A percentile compares a stretch with the other conserved stretches of the same genome.
These are phyloP conservation scores for Tolypocladium cylindrosporum DNA, from an alignment of 2,329 filamentous ascomycete genomes.

Conservation along the genomic window DNA sequence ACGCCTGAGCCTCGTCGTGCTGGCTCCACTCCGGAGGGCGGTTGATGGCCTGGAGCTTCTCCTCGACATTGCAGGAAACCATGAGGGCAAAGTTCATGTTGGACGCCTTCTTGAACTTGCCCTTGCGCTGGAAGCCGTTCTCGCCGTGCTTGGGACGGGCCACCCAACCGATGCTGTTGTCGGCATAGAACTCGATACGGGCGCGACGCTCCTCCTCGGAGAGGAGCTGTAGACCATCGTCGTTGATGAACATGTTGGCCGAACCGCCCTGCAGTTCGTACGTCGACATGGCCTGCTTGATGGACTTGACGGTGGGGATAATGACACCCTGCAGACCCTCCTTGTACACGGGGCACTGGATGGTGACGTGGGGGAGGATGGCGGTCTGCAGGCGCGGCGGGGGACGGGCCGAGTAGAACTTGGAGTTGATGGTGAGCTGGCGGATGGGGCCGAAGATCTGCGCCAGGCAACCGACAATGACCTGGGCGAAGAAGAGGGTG, in stretches of 20 bases:
- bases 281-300: conserved; percentile 68
- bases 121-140: conserved; percentile 50
- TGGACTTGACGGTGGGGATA: conserved; percentile 63
- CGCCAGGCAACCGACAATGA: conserved; percentile 64
- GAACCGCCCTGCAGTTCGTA: conserved; percentile 72
- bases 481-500: conserved; percentile 71
- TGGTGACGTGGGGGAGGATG: conserved; percentile 62
- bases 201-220: conserved; percentile 50
- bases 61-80: conserved; percentile 60
- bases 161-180: conserved; percentile 61
- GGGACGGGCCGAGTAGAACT: conserved; percentile 69
- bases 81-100: conserved; percentile 66
- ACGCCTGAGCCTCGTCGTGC: conserved; percentile 56
- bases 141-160: conserved; percentile 55
- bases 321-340: conserved; percentile 70
- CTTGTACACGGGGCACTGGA: conserved; percentile 84
- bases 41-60: conserved; percentile 48
- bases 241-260: conserved; percentile 68
- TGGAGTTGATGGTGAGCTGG: conserved; percentile 66
- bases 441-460: conserved; percentile 68
- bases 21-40: conserved; percentile 56
- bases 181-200: conserved; percentile 58
- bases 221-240: conserved; percentile 63
- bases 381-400: conserved; percentile 48
- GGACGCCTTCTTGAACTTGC: conserved; percentile 62